These are phyloP conservation scores for Echinosophora koreensis DNA, from an alignment of 306 rosid genomes.

Conservation along the genomic window DNA sequence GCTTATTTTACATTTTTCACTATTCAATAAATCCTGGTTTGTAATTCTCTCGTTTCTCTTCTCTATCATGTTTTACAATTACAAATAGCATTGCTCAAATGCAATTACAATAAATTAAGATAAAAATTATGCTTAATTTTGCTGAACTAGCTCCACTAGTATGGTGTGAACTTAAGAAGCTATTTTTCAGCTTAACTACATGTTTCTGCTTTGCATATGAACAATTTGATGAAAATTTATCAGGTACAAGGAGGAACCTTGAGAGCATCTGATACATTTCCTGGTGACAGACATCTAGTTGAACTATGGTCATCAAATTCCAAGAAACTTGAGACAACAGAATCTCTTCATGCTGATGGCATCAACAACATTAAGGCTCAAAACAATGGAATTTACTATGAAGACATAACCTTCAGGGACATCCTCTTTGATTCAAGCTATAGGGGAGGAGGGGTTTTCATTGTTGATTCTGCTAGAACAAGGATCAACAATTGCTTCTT, in stretches of 20 bases:
- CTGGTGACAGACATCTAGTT: slow-evolving; percentile 64
- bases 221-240: slow-evolving; percentile 5
- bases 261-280: slow-evolving; percentile 71
- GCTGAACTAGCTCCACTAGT: slow-evolving; percentile 1
- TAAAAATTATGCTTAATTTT: neutral
- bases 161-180: neutral
- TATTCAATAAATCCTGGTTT: too few relatives aligned
- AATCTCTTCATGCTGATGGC: neutral
- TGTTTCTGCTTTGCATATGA: slow-evolving; percentile 25
- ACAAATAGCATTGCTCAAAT: too few relatives aligned
- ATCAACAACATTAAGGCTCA: slow-evolving; percentile 35
- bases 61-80: too few relatives aligned
- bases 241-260: slow-evolving; percentile 72
- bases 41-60: too few relatives aligned
- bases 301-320: slow-evolving; percentile 65
- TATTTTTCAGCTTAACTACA: neutral
- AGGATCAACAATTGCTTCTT: slow-evolving; percentile 75
- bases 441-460: slow-evolving; percentile 67
- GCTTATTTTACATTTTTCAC: too few relatives aligned
- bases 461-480: slow-evolving; percentile 61
- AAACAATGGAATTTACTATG: slow-evolving; percentile 56
- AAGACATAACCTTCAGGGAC: slow-evolving; percentile 75
- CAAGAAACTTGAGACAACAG: neutral
- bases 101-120: too few relatives aligned
- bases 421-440: slow-evolving; percentile 71